Evolutionary conservation across 208 protist genomes (phyloP).

Genomic region (Trypanosomatidae sp.): DNA sequence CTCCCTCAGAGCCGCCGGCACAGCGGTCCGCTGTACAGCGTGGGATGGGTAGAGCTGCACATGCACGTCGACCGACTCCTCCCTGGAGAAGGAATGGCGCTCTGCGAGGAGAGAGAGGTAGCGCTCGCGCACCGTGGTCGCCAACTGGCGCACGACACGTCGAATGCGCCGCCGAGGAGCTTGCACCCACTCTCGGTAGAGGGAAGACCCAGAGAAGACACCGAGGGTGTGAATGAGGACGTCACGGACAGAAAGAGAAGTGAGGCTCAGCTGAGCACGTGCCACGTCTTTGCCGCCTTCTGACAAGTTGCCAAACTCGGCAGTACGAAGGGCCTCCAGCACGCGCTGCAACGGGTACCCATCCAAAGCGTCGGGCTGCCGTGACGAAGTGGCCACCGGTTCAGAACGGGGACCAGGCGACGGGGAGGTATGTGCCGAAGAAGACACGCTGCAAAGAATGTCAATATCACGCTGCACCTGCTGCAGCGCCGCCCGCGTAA

Average conservation of each 20-base stretch:
- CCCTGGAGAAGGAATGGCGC: neutral
- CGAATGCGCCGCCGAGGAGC: conserved; percentile 36
- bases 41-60: conserved; percentile 58
- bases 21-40: neutral
- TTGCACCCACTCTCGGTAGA: conserved; percentile 54
- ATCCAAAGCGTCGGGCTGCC: neutral
- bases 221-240: conserved; percentile 30
- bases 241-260: neutral
- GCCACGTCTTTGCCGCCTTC: neutral
- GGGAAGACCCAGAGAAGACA: conserved; percentile 31
- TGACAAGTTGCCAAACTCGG: neutral
- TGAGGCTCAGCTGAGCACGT: neutral
- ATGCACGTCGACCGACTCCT: conserved; percentile 45
- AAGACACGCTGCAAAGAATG: conserved; percentile 4
- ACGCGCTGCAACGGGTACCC: conserved; percentile 12
- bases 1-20: conserved; percentile 7
- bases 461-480: conserved; percentile 42
- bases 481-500: conserved; percentile 40
- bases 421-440: neutral
- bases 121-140: conserved; percentile 8
- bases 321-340: conserved; percentile 11
- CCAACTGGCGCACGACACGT: conserved; percentile 15
- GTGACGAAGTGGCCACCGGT: neutral
- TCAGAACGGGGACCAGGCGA: neutral
- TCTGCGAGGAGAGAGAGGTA: conserved; percentile 5